Evolutionary conservation across 208 protist species (phyloP), one percentile per base, ranked within the genome.

Genomic region (Acanthamoeba culbertsoni): DNA sequence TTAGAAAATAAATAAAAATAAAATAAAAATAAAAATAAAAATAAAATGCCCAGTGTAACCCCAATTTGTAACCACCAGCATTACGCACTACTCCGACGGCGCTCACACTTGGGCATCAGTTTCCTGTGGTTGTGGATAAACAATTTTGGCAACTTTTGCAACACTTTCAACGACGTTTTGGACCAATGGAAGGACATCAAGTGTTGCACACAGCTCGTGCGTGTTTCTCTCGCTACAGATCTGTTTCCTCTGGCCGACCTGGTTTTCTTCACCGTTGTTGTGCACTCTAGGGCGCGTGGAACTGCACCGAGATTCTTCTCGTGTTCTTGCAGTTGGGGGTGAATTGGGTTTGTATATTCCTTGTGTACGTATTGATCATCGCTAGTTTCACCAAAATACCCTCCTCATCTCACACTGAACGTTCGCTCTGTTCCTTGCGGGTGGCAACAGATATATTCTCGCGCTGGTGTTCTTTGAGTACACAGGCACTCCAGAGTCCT

Each of bases 61-160:
- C 14, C 51, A 23, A 23, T 59, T 59, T 71, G 63, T 18, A 16
- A 59, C 75, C 0, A 18, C 14, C 42, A 90, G 82, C 48, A 71
- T 53, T 90, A 68, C 82, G n/a, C 82, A 10, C 48, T 90, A 0
- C 31, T 90, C 16, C 48, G 82, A 3, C 45, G 82, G 18, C 82
- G 82, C 14, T 90, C 82, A 7, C 82, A 90, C 26, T 16, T 90
- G 82, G 82, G 82, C 26, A 62, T 90, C 55, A 90, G 82, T 53
- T 90, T 90, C 57, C 18, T 90, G 23, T 90, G 55, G 55, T 35
- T 90, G 23, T 90, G 48, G 55, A 90, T 90, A 26, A 90, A 62
- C 51, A 90, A 90, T 90, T 90, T 90, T 90, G 82, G 82, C 82
- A 90, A 90, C 51, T 90, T 90, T 68, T 90, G 82, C 42, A 90